Base-by-base conservation (phyloP, 129 eudicot species). In the Sambucus nigra region DNA sequence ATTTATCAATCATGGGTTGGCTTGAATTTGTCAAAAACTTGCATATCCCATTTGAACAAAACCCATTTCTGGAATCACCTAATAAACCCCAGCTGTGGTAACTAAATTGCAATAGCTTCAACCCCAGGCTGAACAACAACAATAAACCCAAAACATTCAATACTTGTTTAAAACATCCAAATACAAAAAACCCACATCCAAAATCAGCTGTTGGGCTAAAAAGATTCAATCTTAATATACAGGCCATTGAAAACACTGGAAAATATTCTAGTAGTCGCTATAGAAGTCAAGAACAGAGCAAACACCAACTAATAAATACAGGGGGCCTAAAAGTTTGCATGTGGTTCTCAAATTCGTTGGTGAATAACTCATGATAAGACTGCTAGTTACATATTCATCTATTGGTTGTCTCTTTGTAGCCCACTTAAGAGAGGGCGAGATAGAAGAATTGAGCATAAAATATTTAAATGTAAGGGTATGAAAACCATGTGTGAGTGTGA, bases 141-240 rank as follows among this genome's bases (percentile, higher is more conserved):
- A 73, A 72, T 14, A 82, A 9, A 12, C 70, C 68, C 28, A 82
- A 32, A 41, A 71, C 57, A 55, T 69, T 48, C 25, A 63, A 21
- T 7, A 78, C 25, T 31, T 59, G 63, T 47, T 51, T 62, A 54
- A 81, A 64, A 59, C 65, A 66, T 38, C 78, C 87, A 63, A 65
- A 72, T 32, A 71, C 54, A 48, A 69, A 51, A 74, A 72, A 51
- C 70, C 82, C 77, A 69, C 49, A 75, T 55, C 72, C 76, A 15
- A 72, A 69, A 59, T 75, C 78, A 49, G 25, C 44, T 29, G 45
- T 49, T 35, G 58, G 57, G 55, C 47, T 60, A 58, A 63, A 59
- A 25, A 65, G 41, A 59, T 64, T 71, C 64, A 74, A 53, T 68
- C 66, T 62, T 2, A 76, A 51, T 33, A 32, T 62, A 60, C 61